Conservation (phyloP, 495 filamentous ascomycete genomes). For the Pseudomonodictys pantanalensis region DNA sequence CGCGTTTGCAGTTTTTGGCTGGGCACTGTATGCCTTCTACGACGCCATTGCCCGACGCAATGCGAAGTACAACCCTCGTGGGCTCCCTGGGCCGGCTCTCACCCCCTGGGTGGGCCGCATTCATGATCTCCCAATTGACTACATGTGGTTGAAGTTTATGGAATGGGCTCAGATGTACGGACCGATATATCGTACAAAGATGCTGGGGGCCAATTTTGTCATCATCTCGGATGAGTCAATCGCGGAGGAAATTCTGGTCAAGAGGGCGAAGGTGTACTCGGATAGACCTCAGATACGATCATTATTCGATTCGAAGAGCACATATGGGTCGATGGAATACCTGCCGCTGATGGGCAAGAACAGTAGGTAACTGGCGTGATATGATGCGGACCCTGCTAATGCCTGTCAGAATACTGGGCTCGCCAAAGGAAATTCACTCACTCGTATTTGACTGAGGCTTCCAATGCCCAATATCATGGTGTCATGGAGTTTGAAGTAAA, state of each 20-base stretch:
- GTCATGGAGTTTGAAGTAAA: conserved; percentile 42
- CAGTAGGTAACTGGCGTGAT: conserved; percentile 27
- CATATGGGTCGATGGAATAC: conserved; percentile 41
- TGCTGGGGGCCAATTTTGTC: conserved; percentile 35
- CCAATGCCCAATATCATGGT: conserved; percentile 39
- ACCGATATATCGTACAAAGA: conserved; percentile 40
- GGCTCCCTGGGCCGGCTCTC: conserved; percentile 23
- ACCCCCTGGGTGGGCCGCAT: conserved; percentile 31
- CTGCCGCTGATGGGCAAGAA: conserved; percentile 43
- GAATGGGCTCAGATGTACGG: conserved; percentile 46
- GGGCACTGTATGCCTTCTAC: conserved; percentile 26
- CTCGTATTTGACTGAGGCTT: conserved; percentile 39
- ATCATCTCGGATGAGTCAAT: conserved; percentile 43
- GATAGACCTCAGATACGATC: conserved; percentile 37
- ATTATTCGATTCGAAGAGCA: conserved; percentile 37
- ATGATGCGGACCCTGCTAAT: not conserved
- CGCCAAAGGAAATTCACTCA: conserved; percentile 43
- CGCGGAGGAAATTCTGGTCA: conserved; percentile 44
- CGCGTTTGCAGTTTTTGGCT: conserved; percentile 30
- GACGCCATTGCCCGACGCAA: conserved; percentile 29
- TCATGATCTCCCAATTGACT: conserved; percentile 36
- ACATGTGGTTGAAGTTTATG: conserved; percentile 46
- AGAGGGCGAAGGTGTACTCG: conserved; percentile 41
- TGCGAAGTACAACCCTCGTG: conserved; percentile 31
- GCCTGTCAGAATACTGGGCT: conserved; percentile 39